Base-by-base conservation (phyloP, 805 yeast genomes). In the Pichia heedii region DNA sequence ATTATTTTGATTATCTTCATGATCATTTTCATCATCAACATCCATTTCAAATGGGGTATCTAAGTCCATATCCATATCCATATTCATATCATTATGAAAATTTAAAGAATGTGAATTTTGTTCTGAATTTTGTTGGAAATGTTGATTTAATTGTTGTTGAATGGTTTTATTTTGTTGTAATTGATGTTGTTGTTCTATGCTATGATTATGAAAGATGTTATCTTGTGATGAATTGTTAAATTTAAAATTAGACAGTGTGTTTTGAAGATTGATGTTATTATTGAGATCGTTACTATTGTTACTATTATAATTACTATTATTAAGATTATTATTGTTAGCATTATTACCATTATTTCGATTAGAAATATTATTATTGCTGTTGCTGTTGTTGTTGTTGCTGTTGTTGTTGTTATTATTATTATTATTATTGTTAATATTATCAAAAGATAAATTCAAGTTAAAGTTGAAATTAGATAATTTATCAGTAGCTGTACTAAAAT, bases 1-100 rank as follows among this genome's bases (percentile, higher is more conserved):
- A 5, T 22, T 15, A n/a, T n/a, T 22, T 10, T 21, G 9, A 20
- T 16, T 34, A 16, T 30, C 22, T 16, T 36, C 41, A 20, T 53
- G 53, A 42, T 50, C 50, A 37, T 48, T 53, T 6, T 53, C 58
- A 24, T 50, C 55, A 42, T 57, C 62, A 40, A 57, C 62, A 47
- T 63, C 68, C 67, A 63, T 63, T 22, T 59, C 57, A 43, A 64
- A 62, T 44, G 60, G 66, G 3, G 50, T 46, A 32, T 49, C 51
- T 33, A 18, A 36, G 22, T 39, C 44, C 37, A 41, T 37, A 35
- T 43, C 54, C 36, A 37, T 37, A 15, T 43, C 46, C 20, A 38
- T 39, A 42, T 38, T 41, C 15, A 29, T 36, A 24, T 36, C 35
- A 27, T 40, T 35, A 38, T 39, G 36, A 33, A 4, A 27, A 33